These are phyloP conservation scores for Brassica incana DNA, from an alignment of 345 rosid genomes.

Conservation along the genomic window DNA sequence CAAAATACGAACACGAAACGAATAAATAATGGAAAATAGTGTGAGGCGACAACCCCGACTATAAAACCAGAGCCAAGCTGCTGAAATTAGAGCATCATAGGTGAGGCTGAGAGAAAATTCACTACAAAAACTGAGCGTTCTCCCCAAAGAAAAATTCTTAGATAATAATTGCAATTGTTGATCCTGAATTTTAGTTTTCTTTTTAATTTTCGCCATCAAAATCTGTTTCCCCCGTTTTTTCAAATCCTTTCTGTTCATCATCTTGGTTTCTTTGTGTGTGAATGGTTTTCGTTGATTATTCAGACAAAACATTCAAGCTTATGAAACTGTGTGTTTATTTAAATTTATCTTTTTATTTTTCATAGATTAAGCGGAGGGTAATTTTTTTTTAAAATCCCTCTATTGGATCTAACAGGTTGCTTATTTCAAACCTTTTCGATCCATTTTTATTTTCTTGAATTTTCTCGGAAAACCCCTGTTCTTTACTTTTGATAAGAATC, in stretches of 20 bases:
- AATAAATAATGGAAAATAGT: constrained; percentile 22
- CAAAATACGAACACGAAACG: neutral
- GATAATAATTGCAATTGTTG: constrained; percentile 16
- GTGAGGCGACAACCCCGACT: constrained; percentile 28
- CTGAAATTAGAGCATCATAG: neutral
- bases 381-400: constrained; percentile 62
- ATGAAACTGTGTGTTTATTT: constrained; percentile 45
- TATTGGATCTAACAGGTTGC: constrained; percentile 58
- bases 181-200: neutral
- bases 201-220: constrained; percentile 21
- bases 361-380: constrained; percentile 53
- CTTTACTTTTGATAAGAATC: constrained; percentile 53
- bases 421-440: constrained; percentile 66
- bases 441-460: constrained; percentile 26
- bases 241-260: constrained; percentile 69
- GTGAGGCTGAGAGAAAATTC: constrained; percentile 42
- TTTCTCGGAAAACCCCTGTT: constrained; percentile 37
- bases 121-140: constrained; percentile 35
- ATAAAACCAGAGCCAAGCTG: constrained; percentile 41
- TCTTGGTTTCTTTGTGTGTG: constrained; percentile 49
- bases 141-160: constrained; percentile 4
- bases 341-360: neutral
- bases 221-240: constrained; percentile 55
- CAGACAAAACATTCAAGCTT: constrained; percentile 49
- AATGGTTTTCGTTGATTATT: neutral